phyloP scores from a whole-genome alignment of 2,329 filamentous ascomycete genomes.

The Cercospora sojina region DNA sequence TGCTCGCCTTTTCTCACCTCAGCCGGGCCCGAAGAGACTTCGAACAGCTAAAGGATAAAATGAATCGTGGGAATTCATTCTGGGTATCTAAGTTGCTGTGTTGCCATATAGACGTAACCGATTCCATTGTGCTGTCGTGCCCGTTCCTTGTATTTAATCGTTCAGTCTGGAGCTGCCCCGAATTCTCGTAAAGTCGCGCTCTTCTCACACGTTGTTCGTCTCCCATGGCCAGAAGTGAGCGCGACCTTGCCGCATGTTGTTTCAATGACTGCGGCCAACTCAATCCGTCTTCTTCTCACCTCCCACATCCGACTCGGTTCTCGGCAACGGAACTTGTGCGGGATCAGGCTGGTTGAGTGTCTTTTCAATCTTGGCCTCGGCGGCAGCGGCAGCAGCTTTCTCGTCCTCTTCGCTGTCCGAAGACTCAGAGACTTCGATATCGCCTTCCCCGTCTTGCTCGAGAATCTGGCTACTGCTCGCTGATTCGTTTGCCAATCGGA shows the following conservation, averaged over 20 bases:
- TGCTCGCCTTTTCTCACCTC: background rate
- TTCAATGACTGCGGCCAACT: background rate
- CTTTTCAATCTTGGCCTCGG: slow-evolving; percentile 22
- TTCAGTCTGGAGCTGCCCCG: background rate
- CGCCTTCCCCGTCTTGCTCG: slow-evolving; percentile 25
- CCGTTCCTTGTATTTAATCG: background rate
- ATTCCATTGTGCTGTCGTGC: background rate
- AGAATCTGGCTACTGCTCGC: slow-evolving; percentile 11
- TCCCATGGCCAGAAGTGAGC: background rate
- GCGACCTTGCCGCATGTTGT: background rate
- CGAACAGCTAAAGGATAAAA: background rate
- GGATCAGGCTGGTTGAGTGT: slow-evolving; percentile 30
- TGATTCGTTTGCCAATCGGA: slow-evolving; percentile 58
- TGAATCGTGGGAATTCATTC: background rate
- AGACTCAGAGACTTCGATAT: slow-evolving; percentile 24
- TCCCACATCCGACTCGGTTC: slow-evolving; percentile 5
- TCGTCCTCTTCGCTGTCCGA: slow-evolving; percentile 23
- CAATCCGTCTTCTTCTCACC: background rate
- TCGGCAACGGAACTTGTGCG: slow-evolving; percentile 28
- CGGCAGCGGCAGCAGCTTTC: background rate
- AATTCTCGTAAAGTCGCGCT: background rate
- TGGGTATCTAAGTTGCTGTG: background rate
- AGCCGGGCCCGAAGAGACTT: background rate
- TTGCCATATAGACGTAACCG: background rate
- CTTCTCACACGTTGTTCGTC: background rate